These are phyloP conservation scores for Ophiostoma novo-ulmi DNA, from an alignment of 2,329 filamentous ascomycete genomes.

Conservation along the genomic window DNA sequence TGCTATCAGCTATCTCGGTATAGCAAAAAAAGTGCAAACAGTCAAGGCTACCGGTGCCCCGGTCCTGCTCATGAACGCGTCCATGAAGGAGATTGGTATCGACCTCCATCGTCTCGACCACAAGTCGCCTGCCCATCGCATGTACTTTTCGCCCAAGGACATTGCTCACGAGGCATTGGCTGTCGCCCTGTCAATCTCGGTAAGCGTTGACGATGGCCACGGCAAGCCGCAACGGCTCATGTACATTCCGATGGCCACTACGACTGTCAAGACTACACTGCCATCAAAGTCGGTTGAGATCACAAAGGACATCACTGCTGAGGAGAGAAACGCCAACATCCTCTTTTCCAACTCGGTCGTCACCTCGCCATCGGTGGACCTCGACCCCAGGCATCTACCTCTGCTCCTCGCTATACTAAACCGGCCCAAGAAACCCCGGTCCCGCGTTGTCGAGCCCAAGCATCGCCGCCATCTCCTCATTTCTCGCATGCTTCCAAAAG, in stretches of 20 bases:
- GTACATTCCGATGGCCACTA: constrained; percentile 96
- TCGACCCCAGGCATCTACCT: constrained; percentile 87
- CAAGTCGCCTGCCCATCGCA: constrained; percentile 88
- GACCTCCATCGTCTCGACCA: constrained; percentile 88
- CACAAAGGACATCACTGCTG: constrained; percentile 62
- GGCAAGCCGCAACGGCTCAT: constrained; percentile 79
- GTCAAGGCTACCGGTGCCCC: constrained; percentile 63
- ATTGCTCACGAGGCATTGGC: constrained; percentile 91
- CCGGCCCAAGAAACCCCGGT: constrained; percentile 32
- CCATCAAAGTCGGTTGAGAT: constrained; percentile 90
- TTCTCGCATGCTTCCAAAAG: constrained; percentile 86
- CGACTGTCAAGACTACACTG: constrained; percentile 86
- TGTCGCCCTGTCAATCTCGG: constrained; percentile 84
- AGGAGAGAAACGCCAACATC: constrained; percentile 91
- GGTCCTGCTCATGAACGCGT: constrained; percentile 69
- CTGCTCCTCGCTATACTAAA: constrained; percentile 69
- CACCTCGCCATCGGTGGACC: constrained; percentile 88
- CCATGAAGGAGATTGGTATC: constrained; percentile 94
- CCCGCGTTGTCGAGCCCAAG: constrained; percentile 33
- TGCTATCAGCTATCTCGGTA: constrained; percentile 80
- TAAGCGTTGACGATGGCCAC: constrained; percentile 86
- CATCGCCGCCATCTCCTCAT: constrained; percentile 64
- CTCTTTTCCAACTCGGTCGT: constrained; percentile 94
- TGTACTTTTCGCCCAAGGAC: constrained; percentile 94
- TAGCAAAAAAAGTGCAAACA: constrained; percentile 72